Base-by-base conservation (phyloP, 1,284 basidiomycete genomes). In the Microbotryomycetes sp. region DNA sequence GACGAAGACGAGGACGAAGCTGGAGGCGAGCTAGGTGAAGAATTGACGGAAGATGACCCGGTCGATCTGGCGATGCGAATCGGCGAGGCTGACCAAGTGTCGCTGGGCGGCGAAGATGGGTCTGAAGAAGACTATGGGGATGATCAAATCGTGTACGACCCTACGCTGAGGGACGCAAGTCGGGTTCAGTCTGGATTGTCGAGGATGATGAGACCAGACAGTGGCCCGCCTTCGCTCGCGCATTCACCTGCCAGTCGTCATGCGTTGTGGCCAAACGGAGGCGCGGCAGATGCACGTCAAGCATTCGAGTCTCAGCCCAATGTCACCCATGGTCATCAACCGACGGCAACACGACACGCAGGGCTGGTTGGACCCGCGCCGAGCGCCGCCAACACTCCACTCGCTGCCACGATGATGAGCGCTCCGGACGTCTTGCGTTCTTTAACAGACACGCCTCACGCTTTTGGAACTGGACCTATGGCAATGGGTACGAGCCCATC, bases 31-130 rank as follows among this genome's bases (percentile, higher is more conserved):
- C 32, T 23, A 26, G 45, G 32, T 16, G 73, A 70, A 2, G 85
- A 86, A 15, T 81, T 81, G 54, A 87, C 86, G 3, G 88, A 89
- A 54, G 88, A 92, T 65, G 91, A 92, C 72, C 84, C 86, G 0
- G 82, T 93, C 52, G 81, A 83, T 48, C 82, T 86, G 31, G 89
- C 87, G 2, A 89, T 93, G 79, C 76, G 86, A 4, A 51, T 66
- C 26, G 62, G n/a, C 19, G 51, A 53, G 4, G 67, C 61, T 1
- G 57, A 42, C 12, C 36, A 42, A 19, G 12, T 42, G 9, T 42
- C 36, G 9, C 19, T 42, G 36, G 36, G 19, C 19, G 36, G 36
- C 9, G 36, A 42, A 42, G 36, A 42, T 19, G 36, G 19, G 12
- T 12, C 36, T 42, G 36, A 42, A 9, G 36, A 42, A 19, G 36